phyloP scores from a whole-genome alignment of 2,329 filamentous ascomycete genomes.

The Chalaropsis ovoidea region DNA sequence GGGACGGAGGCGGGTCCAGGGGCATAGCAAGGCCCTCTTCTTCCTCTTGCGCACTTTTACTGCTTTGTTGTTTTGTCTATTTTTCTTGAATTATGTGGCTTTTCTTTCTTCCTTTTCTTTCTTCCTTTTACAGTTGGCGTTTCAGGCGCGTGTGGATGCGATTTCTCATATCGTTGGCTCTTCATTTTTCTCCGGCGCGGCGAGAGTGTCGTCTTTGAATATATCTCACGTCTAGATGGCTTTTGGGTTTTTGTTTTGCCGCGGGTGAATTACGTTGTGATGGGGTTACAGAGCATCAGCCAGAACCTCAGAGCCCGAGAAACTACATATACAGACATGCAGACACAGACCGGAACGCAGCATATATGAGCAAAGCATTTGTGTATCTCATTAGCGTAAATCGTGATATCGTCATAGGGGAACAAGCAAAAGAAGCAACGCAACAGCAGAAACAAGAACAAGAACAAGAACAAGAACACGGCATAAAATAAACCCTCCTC shows the following conservation, averaged over 20 bases:
- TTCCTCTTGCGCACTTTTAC: too few relatives aligned
- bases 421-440: conserved; percentile 11
- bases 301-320: too few relatives aligned
- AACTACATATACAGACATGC: neutral
- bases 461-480: conserved; percentile 8
- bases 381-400: conserved; percentile 1
- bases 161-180: neutral
- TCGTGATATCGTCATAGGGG: conserved; percentile 4
- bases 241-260: neutral
- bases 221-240: neutral
- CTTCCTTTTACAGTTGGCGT: conserved; percentile 11
- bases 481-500: neutral
- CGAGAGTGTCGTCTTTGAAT: neutral
- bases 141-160: conserved; percentile 15
- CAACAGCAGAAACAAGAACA: neutral
- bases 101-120: conserved; percentile 12
- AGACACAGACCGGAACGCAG: neutral
- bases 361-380: neutral
- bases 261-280: neutral
- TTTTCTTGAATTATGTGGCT: neutral
- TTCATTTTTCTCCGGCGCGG: neutral
- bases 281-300: too few relatives aligned
- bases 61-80: too few relatives aligned
- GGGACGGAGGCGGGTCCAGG: neutral
- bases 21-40: neutral